phyloP scores from a whole-genome alignment of 192 early-diverging fungal genomes.

The Pecoramyces ruminantium region DNA sequence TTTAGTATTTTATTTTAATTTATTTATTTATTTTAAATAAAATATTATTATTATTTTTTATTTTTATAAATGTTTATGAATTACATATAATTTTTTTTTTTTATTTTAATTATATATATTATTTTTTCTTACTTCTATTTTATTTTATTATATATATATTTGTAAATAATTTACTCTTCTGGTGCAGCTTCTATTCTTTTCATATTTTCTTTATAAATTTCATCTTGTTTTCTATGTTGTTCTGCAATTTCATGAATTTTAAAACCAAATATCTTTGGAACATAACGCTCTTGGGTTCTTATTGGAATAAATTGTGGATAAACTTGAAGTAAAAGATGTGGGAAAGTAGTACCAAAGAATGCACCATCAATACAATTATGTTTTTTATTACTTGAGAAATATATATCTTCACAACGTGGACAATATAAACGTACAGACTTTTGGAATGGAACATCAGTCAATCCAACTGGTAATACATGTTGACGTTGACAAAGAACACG shows the following conservation, averaged over 20 bases:
- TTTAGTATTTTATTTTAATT: too few species aligned
- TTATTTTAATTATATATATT: too few species aligned
- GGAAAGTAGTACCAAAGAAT: constrained; percentile 90
- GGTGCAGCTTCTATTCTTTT: constrained; percentile 7
- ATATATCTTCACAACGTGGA: constrained; percentile 89
- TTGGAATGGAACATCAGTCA: constrained; percentile 68
- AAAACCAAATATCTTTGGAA: constrained; percentile 98
- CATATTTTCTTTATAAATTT: constrained; percentile 51
- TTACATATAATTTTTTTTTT: too few species aligned
- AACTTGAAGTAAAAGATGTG: constrained; percentile 87
- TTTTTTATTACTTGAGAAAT: constrained; percentile 72
- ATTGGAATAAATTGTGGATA: constrained; percentile 66
- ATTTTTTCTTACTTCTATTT: too few species aligned
- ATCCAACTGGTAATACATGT: constrained; percentile 73
- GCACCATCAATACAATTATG: constrained; percentile 85
- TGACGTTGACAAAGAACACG: constrained; percentile 82
- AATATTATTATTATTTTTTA: too few species aligned
- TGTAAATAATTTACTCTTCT: neutral
- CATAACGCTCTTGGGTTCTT: constrained; percentile 64
- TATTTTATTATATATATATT: too few species aligned
- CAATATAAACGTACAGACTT: constrained; percentile 92
- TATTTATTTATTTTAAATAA: too few species aligned
- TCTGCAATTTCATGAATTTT: constrained; percentile 72
- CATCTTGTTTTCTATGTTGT: constrained; percentile 83
- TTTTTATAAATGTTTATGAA: too few species aligned